Percentiles rank a stretch among this genome's conserved stretches.
Evolutionary conservation across 345 rosid genomes (phyloP).

Genomic region (Microthlaspi erraticum): DNA sequence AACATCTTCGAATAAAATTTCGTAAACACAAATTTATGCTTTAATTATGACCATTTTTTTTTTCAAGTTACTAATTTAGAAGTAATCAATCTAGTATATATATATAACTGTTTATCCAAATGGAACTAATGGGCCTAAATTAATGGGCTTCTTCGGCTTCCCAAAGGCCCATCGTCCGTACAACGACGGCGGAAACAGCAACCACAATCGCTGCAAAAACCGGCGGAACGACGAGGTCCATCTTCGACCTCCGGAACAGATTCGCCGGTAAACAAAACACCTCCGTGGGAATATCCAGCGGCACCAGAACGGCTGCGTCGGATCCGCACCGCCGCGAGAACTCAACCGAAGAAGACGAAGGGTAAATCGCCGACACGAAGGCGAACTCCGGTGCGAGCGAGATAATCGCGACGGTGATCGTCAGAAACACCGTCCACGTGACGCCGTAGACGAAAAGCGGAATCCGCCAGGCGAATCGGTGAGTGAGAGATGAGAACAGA

Average conservation of each 20-base stretch:
- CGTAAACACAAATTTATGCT: no score
- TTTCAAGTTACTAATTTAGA: no score
- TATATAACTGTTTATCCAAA: neutral
- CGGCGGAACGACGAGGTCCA: constrained; percentile 78
- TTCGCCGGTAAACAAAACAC: constrained; percentile 66
- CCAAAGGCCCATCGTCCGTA: constrained; percentile 71
- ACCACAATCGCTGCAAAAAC: constrained; percentile 85
- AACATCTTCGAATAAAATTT: neutral
- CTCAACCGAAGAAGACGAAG: constrained; percentile 50
- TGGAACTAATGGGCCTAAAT: constrained; percentile 20
- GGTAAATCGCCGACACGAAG: constrained; percentile 66
- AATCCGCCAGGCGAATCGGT: constrained; percentile 52
- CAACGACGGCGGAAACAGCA: constrained; percentile 71
- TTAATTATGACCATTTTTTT: no score
- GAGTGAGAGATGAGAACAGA: constrained; percentile 46
- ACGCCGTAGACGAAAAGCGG: constrained; percentile 72
- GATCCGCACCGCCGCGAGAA: constrained; percentile 51
- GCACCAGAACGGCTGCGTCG: constrained; percentile 59
- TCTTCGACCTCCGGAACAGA: constrained; percentile 59
- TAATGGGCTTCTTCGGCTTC: constrained; percentile 57
- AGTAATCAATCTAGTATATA: neutral
- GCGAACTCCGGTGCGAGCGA: constrained; percentile 84
- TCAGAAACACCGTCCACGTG: constrained; percentile 73
- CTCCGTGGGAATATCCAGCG: constrained; percentile 69
- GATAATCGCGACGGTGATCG: constrained; percentile 65